A percentile compares a stretch with the other conserved stretches of the same genome.
Evolutionary conservation across 2,329 filamentous ascomycete species (phyloP).

Genomic region (Penicillium hordei): DNA sequence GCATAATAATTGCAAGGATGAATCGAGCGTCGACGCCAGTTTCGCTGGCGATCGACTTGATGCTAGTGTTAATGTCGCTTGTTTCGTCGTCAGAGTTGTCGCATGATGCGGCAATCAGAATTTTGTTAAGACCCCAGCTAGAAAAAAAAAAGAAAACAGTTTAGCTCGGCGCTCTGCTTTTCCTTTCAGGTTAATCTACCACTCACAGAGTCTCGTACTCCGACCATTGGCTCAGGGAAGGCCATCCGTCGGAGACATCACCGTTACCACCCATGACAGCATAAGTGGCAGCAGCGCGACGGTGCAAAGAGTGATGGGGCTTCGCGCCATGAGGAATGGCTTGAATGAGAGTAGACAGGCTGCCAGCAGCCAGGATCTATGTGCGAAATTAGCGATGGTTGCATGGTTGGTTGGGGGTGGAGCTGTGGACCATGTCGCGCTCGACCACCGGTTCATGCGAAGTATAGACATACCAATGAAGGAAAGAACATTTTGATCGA

Average conservation of each 20-base stretch:
- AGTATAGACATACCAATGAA: conserved; percentile 13
- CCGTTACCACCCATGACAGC: conserved; percentile 24
- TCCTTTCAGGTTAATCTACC: conserved; percentile 14
- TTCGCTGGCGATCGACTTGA: conserved; percentile 34
- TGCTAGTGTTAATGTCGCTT: conserved; percentile 33
- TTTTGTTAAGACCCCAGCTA: conserved; percentile 20
- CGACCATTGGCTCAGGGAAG: conserved; percentile 22
- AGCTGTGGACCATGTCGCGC: neutral
- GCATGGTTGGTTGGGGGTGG: neutral
- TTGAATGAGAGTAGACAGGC: conserved; percentile 28
- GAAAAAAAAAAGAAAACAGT: neutral
- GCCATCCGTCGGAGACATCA: conserved; percentile 27
- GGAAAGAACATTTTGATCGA: conserved; percentile 10
- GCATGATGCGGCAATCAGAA: conserved; percentile 6
- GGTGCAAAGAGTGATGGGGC: conserved; percentile 16
- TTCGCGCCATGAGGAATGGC: conserved; percentile 16
- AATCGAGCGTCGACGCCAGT: conserved; percentile 42
- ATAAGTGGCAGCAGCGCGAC: conserved; percentile 19
- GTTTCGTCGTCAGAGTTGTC: conserved; percentile 34
- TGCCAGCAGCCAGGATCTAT: conserved; percentile 34
- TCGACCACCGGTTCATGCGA: neutral
- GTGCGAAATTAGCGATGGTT: conserved; percentile 1
- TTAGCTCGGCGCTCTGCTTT: conserved; percentile 20
- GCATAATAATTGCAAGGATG: conserved; percentile 48
- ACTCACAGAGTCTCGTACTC: conserved; percentile 26